These are phyloP conservation scores for Podaxis rugospora DNA, from an alignment of 768 basidiomycete genomes.

Conservation along the genomic window DNA sequence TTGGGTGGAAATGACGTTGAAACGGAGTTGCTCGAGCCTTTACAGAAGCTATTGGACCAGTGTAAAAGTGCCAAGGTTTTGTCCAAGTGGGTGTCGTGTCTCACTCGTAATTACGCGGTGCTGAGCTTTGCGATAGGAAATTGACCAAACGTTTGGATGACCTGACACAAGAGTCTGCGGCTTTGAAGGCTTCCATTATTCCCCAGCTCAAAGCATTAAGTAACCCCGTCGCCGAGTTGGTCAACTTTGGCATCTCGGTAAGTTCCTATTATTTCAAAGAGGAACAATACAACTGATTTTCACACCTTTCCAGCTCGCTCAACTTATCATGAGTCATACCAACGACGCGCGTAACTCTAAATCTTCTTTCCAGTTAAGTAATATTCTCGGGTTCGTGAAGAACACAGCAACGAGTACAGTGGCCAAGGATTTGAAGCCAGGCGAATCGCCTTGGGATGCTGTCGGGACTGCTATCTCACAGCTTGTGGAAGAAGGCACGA, in stretches of 20 bases:
- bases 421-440: slow-evolving; percentile 62
- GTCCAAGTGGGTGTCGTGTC: slow-evolving; percentile 53
- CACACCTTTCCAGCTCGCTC: slow-evolving; percentile 63
- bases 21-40: slow-evolving; percentile 72
- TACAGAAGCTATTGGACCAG: slow-evolving; percentile 78
- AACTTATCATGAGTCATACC: slow-evolving; percentile 84
- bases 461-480: slow-evolving; percentile 66
- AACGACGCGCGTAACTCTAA: slow-evolving; percentile 76
- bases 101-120: background rate
- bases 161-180: slow-evolving; percentile 63
- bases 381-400: slow-evolving; percentile 66
- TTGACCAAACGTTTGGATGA: slow-evolving; percentile 83
- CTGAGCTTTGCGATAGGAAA: slow-evolving; percentile 52
- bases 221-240: slow-evolving; percentile 71
- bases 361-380: slow-evolving; percentile 68
- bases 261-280: slow-evolving; percentile 18
- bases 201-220: slow-evolving; percentile 71
- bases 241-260: slow-evolving; percentile 90
- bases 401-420: slow-evolving; percentile 71
- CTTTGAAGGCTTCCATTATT: slow-evolving; percentile 66
- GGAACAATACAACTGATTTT: background rate
- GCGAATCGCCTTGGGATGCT: slow-evolving; percentile 72
- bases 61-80: slow-evolving; percentile 76
- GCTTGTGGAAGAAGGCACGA: slow-evolving; percentile 66
- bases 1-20: slow-evolving; percentile 73